Percentiles rank a stretch among this genome's conserved stretches.
Evolutionary conservation across 345 rosid species (phyloP).

Genomic region (Rhizophora apiculata): DNA sequence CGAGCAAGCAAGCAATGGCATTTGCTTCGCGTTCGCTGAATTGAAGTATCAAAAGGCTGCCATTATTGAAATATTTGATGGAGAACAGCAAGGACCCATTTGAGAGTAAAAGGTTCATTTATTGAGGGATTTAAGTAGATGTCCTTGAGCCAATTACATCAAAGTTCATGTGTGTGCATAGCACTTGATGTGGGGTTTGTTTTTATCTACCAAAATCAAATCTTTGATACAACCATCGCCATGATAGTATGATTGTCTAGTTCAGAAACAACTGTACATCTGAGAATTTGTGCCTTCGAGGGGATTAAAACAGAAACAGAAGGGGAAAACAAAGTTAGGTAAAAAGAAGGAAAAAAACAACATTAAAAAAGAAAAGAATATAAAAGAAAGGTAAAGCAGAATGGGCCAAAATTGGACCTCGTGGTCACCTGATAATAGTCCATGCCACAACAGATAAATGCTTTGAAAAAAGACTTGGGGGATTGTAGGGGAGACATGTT

Average conservation of each 20-base stretch:
- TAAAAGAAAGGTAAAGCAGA: background rate
- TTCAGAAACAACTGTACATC: background rate
- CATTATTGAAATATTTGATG: background rate
- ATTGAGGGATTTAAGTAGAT: background rate
- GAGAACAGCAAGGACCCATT: background rate
- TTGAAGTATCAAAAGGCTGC: background rate
- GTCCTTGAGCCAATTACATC: background rate
- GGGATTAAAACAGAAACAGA: background rate
- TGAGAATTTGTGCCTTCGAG: slow-evolving; percentile 8
- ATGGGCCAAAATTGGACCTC: slow-evolving; percentile 3
- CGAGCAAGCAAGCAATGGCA: background rate
- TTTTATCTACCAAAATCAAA: too few relatives aligned
- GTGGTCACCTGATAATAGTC: slow-evolving; percentile 10
- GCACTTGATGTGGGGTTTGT: background rate
- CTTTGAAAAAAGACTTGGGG: slow-evolving; percentile 6
- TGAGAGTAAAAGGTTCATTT: background rate
- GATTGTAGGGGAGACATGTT: slow-evolving; percentile 13
- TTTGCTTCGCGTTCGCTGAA: background rate
- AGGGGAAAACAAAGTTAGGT: too few relatives aligned
- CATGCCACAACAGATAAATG: slow-evolving; percentile 14
- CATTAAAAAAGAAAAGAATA: background rate
- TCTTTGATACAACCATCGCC: background rate
- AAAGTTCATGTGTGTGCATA: background rate
- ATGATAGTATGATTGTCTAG: background rate
- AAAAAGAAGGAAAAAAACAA: too few relatives aligned